These are phyloP conservation scores for Fusarium guadeloupense DNA, from an alignment of 2,329 filamentous ascomycete genomes.

Conservation along the genomic window DNA sequence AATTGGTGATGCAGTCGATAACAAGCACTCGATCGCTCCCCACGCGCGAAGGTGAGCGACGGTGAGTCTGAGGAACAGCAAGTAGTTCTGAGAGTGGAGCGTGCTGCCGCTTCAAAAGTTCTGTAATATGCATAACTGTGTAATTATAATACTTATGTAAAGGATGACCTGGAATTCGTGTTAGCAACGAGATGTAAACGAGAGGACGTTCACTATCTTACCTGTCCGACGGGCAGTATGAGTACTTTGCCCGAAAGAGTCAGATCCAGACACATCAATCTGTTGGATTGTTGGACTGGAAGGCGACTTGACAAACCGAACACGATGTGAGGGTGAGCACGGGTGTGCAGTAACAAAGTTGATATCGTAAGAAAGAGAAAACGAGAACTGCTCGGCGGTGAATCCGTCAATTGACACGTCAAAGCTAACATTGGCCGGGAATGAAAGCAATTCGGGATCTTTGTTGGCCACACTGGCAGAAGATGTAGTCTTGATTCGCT, in stretches of 20 bases:
- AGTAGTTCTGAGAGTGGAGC: constrained; percentile 60
- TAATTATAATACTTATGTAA: constrained; percentile 71
- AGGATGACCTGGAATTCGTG: constrained; percentile 60
- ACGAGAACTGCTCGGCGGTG: constrained; percentile 53
- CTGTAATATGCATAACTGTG: constrained; percentile 66
- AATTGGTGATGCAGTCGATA: constrained; percentile 70
- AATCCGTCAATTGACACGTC: constrained; percentile 51
- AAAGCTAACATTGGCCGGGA: constrained; percentile 50
- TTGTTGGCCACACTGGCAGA: constrained; percentile 46
- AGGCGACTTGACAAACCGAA: constrained; percentile 67
- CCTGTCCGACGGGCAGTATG: constrained; percentile 60
- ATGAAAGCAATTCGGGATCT: constrained; percentile 47
- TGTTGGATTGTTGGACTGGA: constrained; percentile 68
- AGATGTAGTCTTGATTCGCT: constrained; percentile 57
- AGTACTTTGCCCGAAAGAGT: constrained; percentile 55
- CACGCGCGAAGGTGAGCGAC: constrained; percentile 40
- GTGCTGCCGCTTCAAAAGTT: constrained; percentile 60
- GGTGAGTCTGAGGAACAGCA: constrained; percentile 46
- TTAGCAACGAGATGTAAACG: constrained; percentile 15
- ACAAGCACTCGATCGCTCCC: constrained; percentile 59
- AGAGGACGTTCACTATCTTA: constrained; percentile 40
- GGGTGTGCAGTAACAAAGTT: constrained; percentile 74
- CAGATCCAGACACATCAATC: constrained; percentile 60
- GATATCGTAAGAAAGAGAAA: constrained; percentile 65
- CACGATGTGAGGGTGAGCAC: constrained; percentile 66